These are phyloP conservation scores for Macrophomina tecta DNA, from an alignment of 2,329 filamentous ascomycete genomes.

Conservation along the genomic window DNA sequence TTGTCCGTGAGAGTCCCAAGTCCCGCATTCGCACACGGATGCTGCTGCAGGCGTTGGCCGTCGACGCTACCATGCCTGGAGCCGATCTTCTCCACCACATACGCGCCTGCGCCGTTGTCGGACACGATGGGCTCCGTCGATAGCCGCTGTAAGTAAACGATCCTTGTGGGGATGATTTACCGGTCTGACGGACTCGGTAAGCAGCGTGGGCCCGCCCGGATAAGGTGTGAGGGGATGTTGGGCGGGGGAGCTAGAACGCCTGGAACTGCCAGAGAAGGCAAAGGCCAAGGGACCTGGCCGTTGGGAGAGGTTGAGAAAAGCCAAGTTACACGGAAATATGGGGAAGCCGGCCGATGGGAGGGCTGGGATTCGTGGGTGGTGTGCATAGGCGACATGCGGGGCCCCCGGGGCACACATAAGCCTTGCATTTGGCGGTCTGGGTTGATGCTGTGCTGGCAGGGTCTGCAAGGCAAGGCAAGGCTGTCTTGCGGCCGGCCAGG, in stretches of 20 bases:
- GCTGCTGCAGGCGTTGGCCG: conserved; percentile 10
- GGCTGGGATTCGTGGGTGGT: conserved; percentile 1
- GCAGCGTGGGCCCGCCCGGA: background rate
- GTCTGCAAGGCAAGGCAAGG: conserved; percentile 15
- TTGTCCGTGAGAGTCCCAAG: conserved; percentile 7
- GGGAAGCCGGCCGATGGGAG: conserved; percentile 19
- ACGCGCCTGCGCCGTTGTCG: conserved; percentile 8
- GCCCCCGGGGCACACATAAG: conserved; percentile 9
- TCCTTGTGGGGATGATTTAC: conserved; percentile 6
- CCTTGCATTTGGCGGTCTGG: conserved; percentile 24
- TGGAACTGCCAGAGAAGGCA: conserved; percentile 11
- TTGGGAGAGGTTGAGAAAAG: conserved; percentile 1
- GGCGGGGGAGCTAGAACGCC: background rate
- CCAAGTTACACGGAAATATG: conserved; percentile 21
- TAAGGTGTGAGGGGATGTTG: background rate
- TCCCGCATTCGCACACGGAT: background rate
- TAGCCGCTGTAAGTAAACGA: background rate
- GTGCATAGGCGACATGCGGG: conserved; percentile 17
- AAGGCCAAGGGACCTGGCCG: background rate
- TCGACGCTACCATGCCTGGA: background rate
- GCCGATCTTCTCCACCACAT: conserved; percentile 3
- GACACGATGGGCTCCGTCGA: background rate
- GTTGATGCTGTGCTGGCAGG: conserved; percentile 22
- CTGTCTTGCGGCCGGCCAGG: conserved; percentile 2
- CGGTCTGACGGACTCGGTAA: conserved; percentile 17